Evolutionary conservation across 73 alveolate species (phyloP).

Genomic region (Effrenium voratum): DNA sequence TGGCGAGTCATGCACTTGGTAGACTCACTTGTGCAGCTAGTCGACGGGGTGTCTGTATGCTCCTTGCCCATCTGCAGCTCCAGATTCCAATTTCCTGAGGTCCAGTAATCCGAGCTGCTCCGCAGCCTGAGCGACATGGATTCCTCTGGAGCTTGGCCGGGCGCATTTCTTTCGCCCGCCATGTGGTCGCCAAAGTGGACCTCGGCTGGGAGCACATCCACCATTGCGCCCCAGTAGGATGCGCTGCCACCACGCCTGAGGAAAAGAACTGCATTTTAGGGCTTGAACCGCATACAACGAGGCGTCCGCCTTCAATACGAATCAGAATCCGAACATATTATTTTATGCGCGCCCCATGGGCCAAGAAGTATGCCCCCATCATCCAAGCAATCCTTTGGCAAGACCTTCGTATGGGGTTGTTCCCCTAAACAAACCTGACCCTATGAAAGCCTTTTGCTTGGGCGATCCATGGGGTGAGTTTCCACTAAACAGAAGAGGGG

Average conservation of each 20-base stretch:
- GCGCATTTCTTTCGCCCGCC: not conserved
- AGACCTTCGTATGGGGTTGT: too few relatives aligned
- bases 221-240: slow-evolving; percentile 84
- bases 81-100: slow-evolving; percentile 49
- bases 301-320: too few relatives aligned
- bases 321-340: too few relatives aligned
- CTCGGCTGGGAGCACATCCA: not conserved
- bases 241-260: slow-evolving; percentile 43
- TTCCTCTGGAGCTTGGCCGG: not conserved
- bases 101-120: slow-evolving; percentile 66
- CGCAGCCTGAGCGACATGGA: not conserved
- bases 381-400: too few relatives aligned
- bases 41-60: slow-evolving; percentile 41
- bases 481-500: too few relatives aligned
- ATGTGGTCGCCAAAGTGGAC: slow-evolving; percentile 42
- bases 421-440: too few relatives aligned
- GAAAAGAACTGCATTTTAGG: too few relatives aligned
- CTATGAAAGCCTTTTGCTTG: too few relatives aligned
- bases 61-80: not conserved
- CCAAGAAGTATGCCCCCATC: too few relatives aligned
- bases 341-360: too few relatives aligned
- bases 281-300: too few relatives aligned
- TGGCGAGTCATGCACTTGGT: slow-evolving; percentile 40
- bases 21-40: not conserved
- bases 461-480: too few relatives aligned